Conservation (phyloP, 768 basidiomycete species). For the Panaeolus papilionaceus region DNA sequence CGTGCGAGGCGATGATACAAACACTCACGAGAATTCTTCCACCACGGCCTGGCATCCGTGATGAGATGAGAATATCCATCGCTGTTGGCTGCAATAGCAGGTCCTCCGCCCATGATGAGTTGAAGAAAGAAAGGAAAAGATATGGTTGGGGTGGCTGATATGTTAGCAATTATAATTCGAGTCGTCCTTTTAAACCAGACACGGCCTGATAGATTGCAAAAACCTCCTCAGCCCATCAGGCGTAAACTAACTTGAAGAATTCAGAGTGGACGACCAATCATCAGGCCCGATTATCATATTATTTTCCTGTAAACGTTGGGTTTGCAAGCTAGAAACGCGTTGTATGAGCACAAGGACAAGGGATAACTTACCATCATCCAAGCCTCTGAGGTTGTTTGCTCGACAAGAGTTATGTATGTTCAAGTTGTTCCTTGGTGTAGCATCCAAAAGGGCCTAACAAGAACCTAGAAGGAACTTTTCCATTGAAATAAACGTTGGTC, state of each 20-base stretch:
- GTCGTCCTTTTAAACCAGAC: background rate
- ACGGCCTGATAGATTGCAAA: background rate
- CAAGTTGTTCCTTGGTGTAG: too few relatives aligned
- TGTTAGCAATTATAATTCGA: background rate
- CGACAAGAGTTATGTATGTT: too few relatives aligned
- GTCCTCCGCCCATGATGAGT: slow-evolving; percentile 51
- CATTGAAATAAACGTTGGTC: too few relatives aligned
- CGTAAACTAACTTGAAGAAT: background rate
- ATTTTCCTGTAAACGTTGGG: too few relatives aligned
- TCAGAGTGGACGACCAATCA: background rate
- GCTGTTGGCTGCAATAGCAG: slow-evolving; percentile 37
- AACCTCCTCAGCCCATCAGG: background rate
- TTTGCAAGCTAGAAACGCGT: too few relatives aligned
- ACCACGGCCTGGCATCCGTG: slow-evolving; percentile 59
- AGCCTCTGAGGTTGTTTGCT: too few relatives aligned
- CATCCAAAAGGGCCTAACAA: too few relatives aligned
- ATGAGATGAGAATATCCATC: slow-evolving; percentile 52
- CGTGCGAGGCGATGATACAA: background rate
- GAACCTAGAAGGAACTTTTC: too few relatives aligned
- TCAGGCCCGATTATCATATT: too few relatives aligned
- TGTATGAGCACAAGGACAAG: too few relatives aligned
- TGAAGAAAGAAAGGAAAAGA: background rate
- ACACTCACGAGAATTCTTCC: slow-evolving; percentile 58
- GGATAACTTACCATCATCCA: too few relatives aligned
- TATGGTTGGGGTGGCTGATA: background rate